Evolutionary conservation across 805 yeast genomes (phyloP).

Genomic region (Danielozyma ontarioensis): DNA sequence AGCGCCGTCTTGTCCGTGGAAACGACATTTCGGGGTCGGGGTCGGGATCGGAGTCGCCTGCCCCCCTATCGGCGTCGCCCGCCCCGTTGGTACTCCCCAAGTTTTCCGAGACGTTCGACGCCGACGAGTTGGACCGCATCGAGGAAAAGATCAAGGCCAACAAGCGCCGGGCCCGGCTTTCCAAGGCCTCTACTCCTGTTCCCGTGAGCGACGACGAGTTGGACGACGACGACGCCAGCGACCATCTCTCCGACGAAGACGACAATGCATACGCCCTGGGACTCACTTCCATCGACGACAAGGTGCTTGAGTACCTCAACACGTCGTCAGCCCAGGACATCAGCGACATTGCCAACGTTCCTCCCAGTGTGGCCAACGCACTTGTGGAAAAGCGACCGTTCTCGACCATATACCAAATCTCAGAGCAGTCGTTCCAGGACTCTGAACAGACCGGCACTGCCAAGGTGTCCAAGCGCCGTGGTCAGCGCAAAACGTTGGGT

Average conservation of each 20-base stretch:
- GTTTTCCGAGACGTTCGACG: conserved; percentile 5
- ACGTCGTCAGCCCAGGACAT: conserved; percentile 70
- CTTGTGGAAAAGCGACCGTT: conserved; percentile 73
- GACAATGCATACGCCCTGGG: conserved; percentile 31
- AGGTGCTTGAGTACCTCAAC: conserved; percentile 73
- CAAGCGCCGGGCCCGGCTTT: conserved; percentile 15
- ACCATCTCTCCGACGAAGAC: conserved; percentile 45
- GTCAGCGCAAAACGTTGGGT: conserved; percentile 53
- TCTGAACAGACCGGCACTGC: conserved; percentile 17
- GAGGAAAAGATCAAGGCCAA: conserved; percentile 36
- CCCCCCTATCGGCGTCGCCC: not conserved
- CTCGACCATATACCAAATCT: conserved; percentile 50
- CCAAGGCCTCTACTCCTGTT: conserved; percentile 6
- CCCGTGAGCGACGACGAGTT: conserved; percentile 35
- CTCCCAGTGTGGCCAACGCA: conserved; percentile 58
- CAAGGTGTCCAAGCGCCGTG: conserved; percentile 34
- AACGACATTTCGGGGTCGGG: not conserved
- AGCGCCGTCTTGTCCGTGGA: not conserved
- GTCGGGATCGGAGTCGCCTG: not conserved
- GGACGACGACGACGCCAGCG: conserved; percentile 44
- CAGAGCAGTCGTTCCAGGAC: conserved; percentile 46
- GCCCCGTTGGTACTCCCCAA: not conserved
- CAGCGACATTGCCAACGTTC: conserved; percentile 71
- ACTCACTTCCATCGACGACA: conserved; percentile 50
- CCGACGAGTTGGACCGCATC: conserved; percentile 34